Percentiles rank a stretch among this genome's conserved stretches.
phyloP scores from a whole-genome alignment of 768 basidiomycete species.

The Pholiota microspora region DNA sequence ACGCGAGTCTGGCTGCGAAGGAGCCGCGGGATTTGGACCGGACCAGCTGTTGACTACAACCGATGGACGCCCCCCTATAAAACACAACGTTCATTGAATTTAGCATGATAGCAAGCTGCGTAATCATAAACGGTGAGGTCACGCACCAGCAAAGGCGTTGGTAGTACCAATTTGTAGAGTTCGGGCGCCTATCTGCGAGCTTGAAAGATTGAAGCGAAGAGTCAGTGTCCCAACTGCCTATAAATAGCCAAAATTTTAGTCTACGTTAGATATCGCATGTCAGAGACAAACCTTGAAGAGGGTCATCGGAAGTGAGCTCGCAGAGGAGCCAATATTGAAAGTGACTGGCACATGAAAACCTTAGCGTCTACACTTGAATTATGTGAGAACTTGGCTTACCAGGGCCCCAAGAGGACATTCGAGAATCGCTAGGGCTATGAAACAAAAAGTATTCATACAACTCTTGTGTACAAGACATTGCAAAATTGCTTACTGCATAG shows the following conservation, averaged over 20 bases:
- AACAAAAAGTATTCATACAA: background rate
- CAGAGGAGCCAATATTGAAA: constrained; percentile 27
- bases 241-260: no score
- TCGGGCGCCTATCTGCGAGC: constrained; percentile 31
- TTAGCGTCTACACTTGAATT: no score
- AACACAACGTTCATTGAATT: no score
- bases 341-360: constrained; percentile 22
- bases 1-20: constrained; percentile 31
- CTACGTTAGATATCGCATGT: background rate
- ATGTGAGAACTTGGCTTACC: constrained; percentile 20
- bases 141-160: constrained; percentile 32
- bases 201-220: constrained; percentile 26
- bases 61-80: constrained; percentile 29
- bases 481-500: no score
- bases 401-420: constrained; percentile 34
- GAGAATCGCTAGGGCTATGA: constrained; percentile 33
- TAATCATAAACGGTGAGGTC: no score
- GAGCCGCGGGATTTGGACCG: constrained; percentile 28
- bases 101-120: no score
- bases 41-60: constrained; percentile 30
- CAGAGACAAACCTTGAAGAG: constrained; percentile 29
- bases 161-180: constrained; percentile 36
- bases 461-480: background rate
- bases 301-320: constrained; percentile 32
- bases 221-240: constrained; percentile 31